Conservation (phyloP, 176 grass and related monocot species). For the Eremochloa ophiuroides region DNA sequence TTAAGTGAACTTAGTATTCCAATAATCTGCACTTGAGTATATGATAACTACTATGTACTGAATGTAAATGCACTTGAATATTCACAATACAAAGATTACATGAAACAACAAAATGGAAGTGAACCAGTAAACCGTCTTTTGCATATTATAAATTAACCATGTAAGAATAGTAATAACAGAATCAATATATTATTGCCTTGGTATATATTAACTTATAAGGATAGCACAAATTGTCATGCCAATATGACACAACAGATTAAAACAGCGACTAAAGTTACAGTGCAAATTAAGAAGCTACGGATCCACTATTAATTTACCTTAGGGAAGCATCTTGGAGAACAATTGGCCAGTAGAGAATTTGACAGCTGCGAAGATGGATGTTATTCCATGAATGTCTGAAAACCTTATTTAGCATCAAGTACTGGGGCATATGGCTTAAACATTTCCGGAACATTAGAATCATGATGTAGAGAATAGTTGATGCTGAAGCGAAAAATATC, state of each 20-base stretch:
- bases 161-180: background rate
- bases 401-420: constrained; percentile 56
- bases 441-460: constrained; percentile 56
- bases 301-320: constrained; percentile 47
- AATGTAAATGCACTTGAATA: constrained; percentile 23
- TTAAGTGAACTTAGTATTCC: constrained; percentile 6
- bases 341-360: constrained; percentile 95
- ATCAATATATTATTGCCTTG: background rate
- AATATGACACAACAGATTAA: constrained; percentile 7
- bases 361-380: constrained; percentile 65
- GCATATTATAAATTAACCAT: background rate
- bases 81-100: constrained; percentile 5
- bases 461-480: constrained; percentile 60
- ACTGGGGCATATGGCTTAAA: constrained; percentile 35
- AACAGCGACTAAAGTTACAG: background rate
- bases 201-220: background rate
- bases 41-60: constrained; percentile 3
- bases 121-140: constrained; percentile 4
- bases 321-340: constrained; percentile 54
- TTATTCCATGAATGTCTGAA: constrained; percentile 72
- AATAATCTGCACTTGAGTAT: background rate
- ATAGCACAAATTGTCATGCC: background rate
- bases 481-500: constrained; percentile 61
- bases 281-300: background rate
- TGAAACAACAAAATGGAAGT: constrained; percentile 7